phyloP scores from a whole-genome alignment of 2,329 filamentous ascomycete species.

The Achaetomium macrosporum region DNA sequence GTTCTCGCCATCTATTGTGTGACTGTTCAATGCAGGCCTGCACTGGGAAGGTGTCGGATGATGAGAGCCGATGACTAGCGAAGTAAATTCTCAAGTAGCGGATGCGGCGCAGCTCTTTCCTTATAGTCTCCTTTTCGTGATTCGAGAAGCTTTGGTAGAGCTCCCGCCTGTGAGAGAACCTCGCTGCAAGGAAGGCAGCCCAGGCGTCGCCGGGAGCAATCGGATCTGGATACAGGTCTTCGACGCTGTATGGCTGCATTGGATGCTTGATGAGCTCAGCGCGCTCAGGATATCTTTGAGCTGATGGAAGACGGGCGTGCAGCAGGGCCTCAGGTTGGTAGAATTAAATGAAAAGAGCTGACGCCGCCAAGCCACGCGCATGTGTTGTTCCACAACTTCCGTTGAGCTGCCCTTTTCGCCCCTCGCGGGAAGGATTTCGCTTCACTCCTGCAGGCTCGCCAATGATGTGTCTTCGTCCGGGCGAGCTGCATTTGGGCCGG shows the following conservation, averaged over 20 bases:
- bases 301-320: too few relatives aligned
- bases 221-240: conserved; percentile 20
- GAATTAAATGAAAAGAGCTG: too few relatives aligned
- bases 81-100: conserved; percentile 20
- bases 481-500: too few relatives aligned
- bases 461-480: too few relatives aligned
- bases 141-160: conserved; percentile 15
- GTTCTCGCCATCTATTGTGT: conserved; percentile 15
- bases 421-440: too few relatives aligned
- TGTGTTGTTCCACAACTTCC: too few relatives aligned
- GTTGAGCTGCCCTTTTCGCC: too few relatives aligned
- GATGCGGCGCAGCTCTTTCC: conserved; percentile 22
- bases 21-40: conserved; percentile 14
- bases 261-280: too few relatives aligned
- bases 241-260: conserved; percentile 17
- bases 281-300: too few relatives aligned
- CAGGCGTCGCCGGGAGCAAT: conserved; percentile 18
- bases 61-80: conserved; percentile 13
- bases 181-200: conserved; percentile 18
- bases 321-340: too few relatives aligned
- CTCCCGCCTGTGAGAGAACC: conserved; percentile 16
- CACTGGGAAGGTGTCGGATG: conserved; percentile 12
- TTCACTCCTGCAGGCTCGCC: too few relatives aligned
- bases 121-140: conserved; percentile 19
- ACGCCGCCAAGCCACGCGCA: too few relatives aligned